These are phyloP conservation scores for Lipomyces sp. DNA, from an alignment of 805 yeast genomes.

Conservation along the genomic window DNA sequence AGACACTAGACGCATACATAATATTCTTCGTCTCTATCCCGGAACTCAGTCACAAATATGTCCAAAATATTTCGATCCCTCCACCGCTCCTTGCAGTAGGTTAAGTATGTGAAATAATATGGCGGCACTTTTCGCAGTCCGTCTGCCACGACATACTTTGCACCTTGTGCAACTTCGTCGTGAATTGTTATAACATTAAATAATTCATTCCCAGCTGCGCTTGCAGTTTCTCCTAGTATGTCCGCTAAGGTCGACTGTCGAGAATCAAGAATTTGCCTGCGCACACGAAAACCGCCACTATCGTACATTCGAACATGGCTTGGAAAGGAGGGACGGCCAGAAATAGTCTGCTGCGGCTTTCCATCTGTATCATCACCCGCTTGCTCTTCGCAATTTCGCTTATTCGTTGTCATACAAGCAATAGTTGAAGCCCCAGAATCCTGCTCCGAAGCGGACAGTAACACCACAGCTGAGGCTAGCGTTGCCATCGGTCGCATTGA, in stretches of 20 bases:
- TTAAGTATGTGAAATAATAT: slow-evolving; percentile 84
- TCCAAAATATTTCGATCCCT: slow-evolving; percentile 79
- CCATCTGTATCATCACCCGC: background rate
- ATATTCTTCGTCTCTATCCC: slow-evolving; percentile 73
- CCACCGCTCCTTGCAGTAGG: slow-evolving; percentile 93
- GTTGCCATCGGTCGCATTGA: background rate
- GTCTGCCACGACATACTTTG: slow-evolving; percentile 45
- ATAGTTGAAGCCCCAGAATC: background rate
- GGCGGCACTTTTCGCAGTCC: slow-evolving; percentile 74
- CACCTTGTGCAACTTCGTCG: slow-evolving; percentile 45
- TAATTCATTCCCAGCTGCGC: slow-evolving; percentile 16
- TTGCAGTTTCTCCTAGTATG: slow-evolving; percentile 26
- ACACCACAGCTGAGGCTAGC: background rate
- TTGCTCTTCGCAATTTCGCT: background rate
- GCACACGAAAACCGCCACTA: slow-evolving; percentile 31
- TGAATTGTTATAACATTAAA: slow-evolving; percentile 37
- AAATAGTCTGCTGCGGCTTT: background rate
- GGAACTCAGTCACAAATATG: slow-evolving; percentile 79
- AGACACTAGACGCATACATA: slow-evolving; percentile 48
- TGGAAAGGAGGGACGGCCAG: background rate
- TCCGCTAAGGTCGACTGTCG: slow-evolving; percentile 16
- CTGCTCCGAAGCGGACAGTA: background rate
- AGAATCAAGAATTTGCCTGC: slow-evolving; percentile 27
- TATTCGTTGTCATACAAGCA: background rate
- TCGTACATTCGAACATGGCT: slow-evolving; percentile 17